Evolutionary conservation across 2,329 filamentous ascomycete species (phyloP), one percentile per base, ranked within the genome.

Genomic region (Ophiosphaerella korrae): DNA sequence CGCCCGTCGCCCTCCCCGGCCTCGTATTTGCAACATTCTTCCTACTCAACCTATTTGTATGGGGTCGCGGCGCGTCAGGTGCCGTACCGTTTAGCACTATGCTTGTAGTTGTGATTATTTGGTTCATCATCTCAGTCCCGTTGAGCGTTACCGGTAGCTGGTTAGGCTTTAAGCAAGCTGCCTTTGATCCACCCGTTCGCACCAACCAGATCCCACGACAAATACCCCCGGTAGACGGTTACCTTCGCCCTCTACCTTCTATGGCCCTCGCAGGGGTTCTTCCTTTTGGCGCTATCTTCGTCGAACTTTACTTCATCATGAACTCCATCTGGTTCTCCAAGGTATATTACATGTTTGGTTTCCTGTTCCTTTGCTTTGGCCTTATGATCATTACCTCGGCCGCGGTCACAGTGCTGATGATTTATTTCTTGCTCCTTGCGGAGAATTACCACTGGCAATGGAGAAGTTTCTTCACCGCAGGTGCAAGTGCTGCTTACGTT

Each of bases 311-410:
- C 82, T 97, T 97, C 77, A 97, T 99, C 79, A 96, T 99, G 90
- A 96, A 88, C 77, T 96, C 90, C 23, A 93, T 99, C 71, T 99
- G 94, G 94, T 96, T 95, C 76, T 93, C 88, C 79, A 91, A 94
- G 76, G 94, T 99, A 61, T 99, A 99, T 82, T 99, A 99, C 83
- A 99, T 99, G 94, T 99, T 99, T 67, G 94, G 94, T 18, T 99
- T 99, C 82, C 80, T 99, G 32, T 99, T 99, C 81, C 83, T 99
- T 49, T 97, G 92, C 81, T 99, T 96, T 70, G 92, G 90, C 9
- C 84, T 99, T 42, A 97, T 99, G 92, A 91, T 97, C 64, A 89
- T 96, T 64, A 97, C 94, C 1, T 92, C 89, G 52, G 93, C 93
- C 0, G 88, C 92, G 1, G 93, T 95, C 35, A 97, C 94, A 1